Evolutionary conservation across 1,284 basidiomycete species (phyloP), one percentile per base, ranked within the genome.

Genomic region (Cystobasidium sp.): DNA sequence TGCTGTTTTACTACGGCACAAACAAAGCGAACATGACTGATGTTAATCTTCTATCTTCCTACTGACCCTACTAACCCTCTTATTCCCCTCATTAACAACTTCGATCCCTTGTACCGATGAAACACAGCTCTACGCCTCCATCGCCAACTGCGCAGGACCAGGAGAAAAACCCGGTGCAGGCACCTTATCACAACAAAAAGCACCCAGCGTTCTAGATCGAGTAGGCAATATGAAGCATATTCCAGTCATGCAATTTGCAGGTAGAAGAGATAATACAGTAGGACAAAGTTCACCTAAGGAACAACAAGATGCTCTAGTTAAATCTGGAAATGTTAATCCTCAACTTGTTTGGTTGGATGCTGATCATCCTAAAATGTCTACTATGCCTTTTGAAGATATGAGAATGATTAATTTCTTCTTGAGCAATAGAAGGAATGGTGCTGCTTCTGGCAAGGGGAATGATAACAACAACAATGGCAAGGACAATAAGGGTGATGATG

Each of bases 221-320:
- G 47, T 75, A 8, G 41, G 49, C 3, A 66, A 65, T 3, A 61
- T 75, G 24, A 61, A 72, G 37, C n/a, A 72, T 44, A 56, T 72
- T 41, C 75, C 75, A 39, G 43, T 71, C 1, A 51, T 44, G 22
- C 75, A 72, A 63, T 75, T 67, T 61, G 75, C 39, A 43, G 75
- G 75, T n/a, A 31, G 22, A 47, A 52, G 24, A 20, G 75, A 75
- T 59, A 55, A 41, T 31, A 72, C 75, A 41, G 68, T 63, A 14
- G 69, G 75, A 49, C 46, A 41, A 46, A 46, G 46, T n/a, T 24
- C 39, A 37, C 62, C 75, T 44, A 59, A 62, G 24, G 24, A 24
- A 31, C 67, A 53, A 22, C 37, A 75, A 43, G 31, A 20, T 24
- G 55, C 55, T 20, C 49, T 75, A 18, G 14, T 56, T 18, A 62